Percentiles rank a stretch among this genome's conserved stretches.
These are phyloP conservation scores for Hirschfeldia incana DNA, from an alignment of 345 rosid genomes.

Conservation along the genomic window DNA sequence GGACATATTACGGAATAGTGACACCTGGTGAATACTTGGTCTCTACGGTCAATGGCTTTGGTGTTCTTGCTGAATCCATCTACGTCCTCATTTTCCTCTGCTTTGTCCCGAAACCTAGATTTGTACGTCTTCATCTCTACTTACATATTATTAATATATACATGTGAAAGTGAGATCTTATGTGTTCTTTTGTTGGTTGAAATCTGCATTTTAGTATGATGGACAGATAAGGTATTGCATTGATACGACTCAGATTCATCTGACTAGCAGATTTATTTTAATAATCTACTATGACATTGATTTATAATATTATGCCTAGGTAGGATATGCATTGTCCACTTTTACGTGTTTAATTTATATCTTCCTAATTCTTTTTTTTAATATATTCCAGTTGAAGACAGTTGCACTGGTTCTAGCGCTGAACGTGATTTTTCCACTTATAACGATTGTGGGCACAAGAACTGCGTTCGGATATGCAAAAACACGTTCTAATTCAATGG, in stretches of 20 bases:
- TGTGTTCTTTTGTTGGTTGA: neutral
- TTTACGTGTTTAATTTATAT: slow-evolving; percentile 2
- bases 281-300: neutral
- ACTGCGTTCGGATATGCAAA: slow-evolving; percentile 51
- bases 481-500: slow-evolving; percentile 52
- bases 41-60: slow-evolving; percentile 75
- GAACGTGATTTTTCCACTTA: slow-evolving; percentile 51
- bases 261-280: neutral
- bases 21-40: slow-evolving; percentile 74
- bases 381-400: slow-evolving; percentile 47
- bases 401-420: slow-evolving; percentile 42
- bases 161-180: slow-evolving; percentile 10
- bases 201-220: slow-evolving; percentile 6
- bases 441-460: slow-evolving; percentile 49
- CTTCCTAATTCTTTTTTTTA: neutral
- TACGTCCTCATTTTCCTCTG: slow-evolving; percentile 55
- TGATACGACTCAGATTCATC: slow-evolving; percentile 30
- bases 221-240: slow-evolving; percentile 11
- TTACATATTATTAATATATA: neutral
- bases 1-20: slow-evolving; percentile 79
- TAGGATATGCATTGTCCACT: slow-evolving; percentile 11
- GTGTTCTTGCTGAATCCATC: slow-evolving; percentile 52
- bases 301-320: neutral
- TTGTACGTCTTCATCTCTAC: slow-evolving; percentile 38
- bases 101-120: slow-evolving; percentile 45